Conservation (phyloP, 768 basidiomycete genomes). For the Lactarius indigo region DNA sequence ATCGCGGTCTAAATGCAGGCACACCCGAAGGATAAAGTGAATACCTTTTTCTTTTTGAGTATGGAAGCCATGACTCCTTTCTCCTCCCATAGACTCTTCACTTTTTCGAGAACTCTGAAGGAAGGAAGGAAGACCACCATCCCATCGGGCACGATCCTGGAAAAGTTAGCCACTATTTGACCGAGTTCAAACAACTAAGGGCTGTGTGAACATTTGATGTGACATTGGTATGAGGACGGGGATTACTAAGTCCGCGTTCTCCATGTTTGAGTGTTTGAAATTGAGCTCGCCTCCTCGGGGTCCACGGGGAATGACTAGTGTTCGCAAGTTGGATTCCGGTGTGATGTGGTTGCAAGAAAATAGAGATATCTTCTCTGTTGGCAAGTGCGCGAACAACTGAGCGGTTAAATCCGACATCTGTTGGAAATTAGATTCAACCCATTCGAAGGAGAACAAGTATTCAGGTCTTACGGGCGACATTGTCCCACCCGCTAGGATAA, state of each 20-base stretch:
- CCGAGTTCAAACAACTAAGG: slow-evolving; percentile 43
- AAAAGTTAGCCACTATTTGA: slow-evolving; percentile 73
- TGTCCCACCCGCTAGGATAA: slow-evolving; percentile 94
- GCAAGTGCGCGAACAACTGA: slow-evolving; percentile 73
- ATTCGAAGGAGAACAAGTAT: not conserved
- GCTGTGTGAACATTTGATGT: too few species aligned
- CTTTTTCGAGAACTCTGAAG: slow-evolving; percentile 72
- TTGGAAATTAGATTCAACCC: slow-evolving; percentile 5
- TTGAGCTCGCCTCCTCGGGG: slow-evolving; percentile 71
- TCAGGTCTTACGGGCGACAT: slow-evolving; percentile 83
- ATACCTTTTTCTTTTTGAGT: slow-evolving; percentile 68
- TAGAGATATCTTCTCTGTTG: slow-evolving; percentile 57
- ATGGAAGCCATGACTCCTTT: slow-evolving; percentile 62
- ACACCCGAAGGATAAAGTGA: slow-evolving; percentile 11
- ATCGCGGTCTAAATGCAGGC: not conserved
- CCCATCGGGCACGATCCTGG: slow-evolving; percentile 43
- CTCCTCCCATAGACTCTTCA: slow-evolving; percentile 61
- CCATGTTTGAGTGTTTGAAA: slow-evolving; percentile 34
- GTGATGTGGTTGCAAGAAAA: slow-evolving; percentile 87
- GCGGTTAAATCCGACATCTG: slow-evolving; percentile 84
- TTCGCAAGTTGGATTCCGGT: slow-evolving; percentile 71
- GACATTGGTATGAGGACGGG: not conserved
- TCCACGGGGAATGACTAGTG: slow-evolving; percentile 70
- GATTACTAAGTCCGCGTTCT: slow-evolving; percentile 51
- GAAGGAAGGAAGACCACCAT: slow-evolving; percentile 86